A percentile compares a stretch with the other conserved stretches of the same genome.
Evolutionary conservation across 2,329 filamentous ascomycete genomes (phyloP).

Genomic region (Phaeomoniella chlamydospora): DNA sequence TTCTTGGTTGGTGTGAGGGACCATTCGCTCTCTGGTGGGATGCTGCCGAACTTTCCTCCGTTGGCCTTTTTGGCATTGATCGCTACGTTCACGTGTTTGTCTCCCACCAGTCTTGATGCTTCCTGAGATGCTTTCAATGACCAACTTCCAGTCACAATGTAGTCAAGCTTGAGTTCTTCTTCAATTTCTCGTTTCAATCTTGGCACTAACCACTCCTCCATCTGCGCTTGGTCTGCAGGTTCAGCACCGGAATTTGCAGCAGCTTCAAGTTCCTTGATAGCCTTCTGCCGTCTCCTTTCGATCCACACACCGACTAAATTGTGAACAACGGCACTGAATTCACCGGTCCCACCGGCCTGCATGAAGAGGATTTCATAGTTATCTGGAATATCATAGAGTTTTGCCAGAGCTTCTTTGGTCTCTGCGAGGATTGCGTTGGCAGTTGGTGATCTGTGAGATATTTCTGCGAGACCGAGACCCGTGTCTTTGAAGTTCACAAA

Average conservation of each 20-base stretch:
- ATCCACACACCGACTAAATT: slow-evolving; percentile 79
- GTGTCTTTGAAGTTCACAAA: slow-evolving; percentile 70
- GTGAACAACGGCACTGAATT: slow-evolving; percentile 73
- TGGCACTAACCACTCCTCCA: slow-evolving; percentile 42
- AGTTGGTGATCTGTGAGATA: slow-evolving; percentile 71
- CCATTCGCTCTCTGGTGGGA: slow-evolving; percentile 66
- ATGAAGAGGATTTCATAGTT: slow-evolving; percentile 83
- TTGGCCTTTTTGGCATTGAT: slow-evolving; percentile 50
- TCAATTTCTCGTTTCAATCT: slow-evolving; percentile 51
- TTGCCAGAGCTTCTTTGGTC: slow-evolving; percentile 58
- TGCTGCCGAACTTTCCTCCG: slow-evolving; percentile 71
- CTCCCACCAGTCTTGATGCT: slow-evolving; percentile 60
- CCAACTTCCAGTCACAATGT: slow-evolving; percentile 82
- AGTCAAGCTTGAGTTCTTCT: slow-evolving; percentile 67
- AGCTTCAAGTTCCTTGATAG: slow-evolving; percentile 39
- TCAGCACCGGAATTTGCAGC: slow-evolving; percentile 13
- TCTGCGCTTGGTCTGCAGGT: slow-evolving; percentile 31
- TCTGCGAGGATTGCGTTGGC: slow-evolving; percentile 68
- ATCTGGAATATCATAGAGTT: slow-evolving; percentile 66
- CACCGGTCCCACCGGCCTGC: slow-evolving; percentile 71
- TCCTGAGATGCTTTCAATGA: slow-evolving; percentile 81
- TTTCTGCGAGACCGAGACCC: slow-evolving; percentile 77
- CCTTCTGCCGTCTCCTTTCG: slow-evolving; percentile 46
- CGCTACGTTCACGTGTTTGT: slow-evolving; percentile 63
- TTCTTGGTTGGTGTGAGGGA: slow-evolving; percentile 49